phyloP scores from a whole-genome alignment of 352 stramenopile species.

The Globisporangium nagaii region DNA sequence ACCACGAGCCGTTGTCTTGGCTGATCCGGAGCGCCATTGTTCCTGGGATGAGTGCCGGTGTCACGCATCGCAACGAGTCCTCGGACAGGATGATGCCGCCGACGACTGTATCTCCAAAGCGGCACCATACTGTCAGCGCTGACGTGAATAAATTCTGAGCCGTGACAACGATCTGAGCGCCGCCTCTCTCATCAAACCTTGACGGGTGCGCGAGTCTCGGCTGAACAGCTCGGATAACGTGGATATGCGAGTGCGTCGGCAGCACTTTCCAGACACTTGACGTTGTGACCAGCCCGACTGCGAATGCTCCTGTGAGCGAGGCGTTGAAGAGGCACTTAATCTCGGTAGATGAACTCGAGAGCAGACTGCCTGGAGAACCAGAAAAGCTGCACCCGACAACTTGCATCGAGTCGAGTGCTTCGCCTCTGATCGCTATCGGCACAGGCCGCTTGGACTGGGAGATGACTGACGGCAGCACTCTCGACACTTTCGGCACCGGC shows the following conservation, averaged over 20 bases:
- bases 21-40: conserved; percentile 15
- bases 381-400: conserved; percentile 27
- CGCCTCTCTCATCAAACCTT: conserved; percentile 44
- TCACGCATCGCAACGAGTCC: conserved; percentile 23
- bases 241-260: conserved; percentile 19
- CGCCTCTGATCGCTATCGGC: conserved; percentile 23
- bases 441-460: conserved; percentile 17
- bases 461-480: conserved; percentile 24
- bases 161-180: conserved; percentile 25
- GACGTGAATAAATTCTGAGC: conserved; percentile 16
- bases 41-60: conserved; percentile 22
- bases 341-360: background rate
- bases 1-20: conserved; percentile 36
- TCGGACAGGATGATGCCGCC: conserved; percentile 21
- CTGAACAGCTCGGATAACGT: conserved; percentile 21
- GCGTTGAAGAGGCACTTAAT: conserved; percentile 28
- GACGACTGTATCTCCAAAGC: conserved; percentile 23
- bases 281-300: conserved; percentile 15
- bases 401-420: conserved; percentile 17
- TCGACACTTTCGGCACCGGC: conserved; percentile 15
- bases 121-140: conserved; percentile 24
- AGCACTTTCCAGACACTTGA: conserved; percentile 10
- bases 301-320: conserved; percentile 19
- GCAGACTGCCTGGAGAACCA: background rate
- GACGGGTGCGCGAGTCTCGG: conserved; percentile 15